Evolutionary conservation across 2,329 filamentous ascomycete species (phyloP).

Genomic region (Cladosporium sp.): DNA sequence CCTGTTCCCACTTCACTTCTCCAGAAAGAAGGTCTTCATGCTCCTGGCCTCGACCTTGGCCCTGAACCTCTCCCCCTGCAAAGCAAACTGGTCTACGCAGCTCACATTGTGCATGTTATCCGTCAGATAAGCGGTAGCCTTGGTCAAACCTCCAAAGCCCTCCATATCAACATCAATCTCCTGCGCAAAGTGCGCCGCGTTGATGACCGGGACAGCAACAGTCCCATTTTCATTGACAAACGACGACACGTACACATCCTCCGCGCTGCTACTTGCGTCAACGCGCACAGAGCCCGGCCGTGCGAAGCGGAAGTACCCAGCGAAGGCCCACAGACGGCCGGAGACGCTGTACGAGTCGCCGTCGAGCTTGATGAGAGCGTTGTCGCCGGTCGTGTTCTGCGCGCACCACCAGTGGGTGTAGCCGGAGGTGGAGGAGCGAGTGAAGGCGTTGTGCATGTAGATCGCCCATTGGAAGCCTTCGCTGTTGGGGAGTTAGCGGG

Average conservation of each 20-base stretch:
- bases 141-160: conserved; percentile 31
- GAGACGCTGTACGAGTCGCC: conserved; percentile 12
- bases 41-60: conserved; percentile 17
- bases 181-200: conserved; percentile 23
- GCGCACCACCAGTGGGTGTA: conserved; percentile 17
- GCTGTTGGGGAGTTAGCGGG: background rate
- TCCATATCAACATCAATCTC: conserved; percentile 34
- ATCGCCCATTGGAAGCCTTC: conserved; percentile 25
- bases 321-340: conserved; percentile 5
- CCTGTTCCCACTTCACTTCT: background rate
- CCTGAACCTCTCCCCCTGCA: conserved; percentile 9
- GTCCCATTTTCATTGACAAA: conserved; percentile 29
- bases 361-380: conserved; percentile 12
- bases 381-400: conserved; percentile 35
- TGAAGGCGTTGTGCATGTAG: conserved; percentile 23
- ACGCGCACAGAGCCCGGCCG: conserved; percentile 5
- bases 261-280: conserved; percentile 1
- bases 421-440: conserved; percentile 10
- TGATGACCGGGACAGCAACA: conserved; percentile 30
- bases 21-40: conserved; percentile 20
- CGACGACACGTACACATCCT: conserved; percentile 1
- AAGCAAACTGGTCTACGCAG: conserved; percentile 3
- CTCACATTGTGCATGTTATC: conserved; percentile 8
- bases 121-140: conserved; percentile 6
- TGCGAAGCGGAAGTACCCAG: conserved; percentile 8